A percentile compares a stretch with the other conserved stretches of the same genome.
These are phyloP conservation scores for Trichodelitschia bisporula DNA, from an alignment of 495 filamentous ascomycete genomes.

Conservation along the genomic window DNA sequence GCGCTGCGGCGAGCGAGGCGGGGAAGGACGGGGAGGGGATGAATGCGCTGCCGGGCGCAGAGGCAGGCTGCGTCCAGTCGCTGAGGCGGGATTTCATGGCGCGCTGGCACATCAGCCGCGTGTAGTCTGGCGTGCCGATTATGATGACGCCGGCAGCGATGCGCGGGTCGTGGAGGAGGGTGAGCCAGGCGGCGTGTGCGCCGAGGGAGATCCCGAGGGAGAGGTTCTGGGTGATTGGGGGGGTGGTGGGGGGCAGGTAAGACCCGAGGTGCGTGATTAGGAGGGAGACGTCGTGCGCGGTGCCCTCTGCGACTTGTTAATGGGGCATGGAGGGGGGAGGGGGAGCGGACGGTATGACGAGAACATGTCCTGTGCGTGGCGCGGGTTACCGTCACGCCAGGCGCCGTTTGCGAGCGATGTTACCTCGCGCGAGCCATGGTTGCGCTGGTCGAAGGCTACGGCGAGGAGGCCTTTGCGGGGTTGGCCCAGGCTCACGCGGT, in stretches of 20 bases:
- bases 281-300: slow-evolving; percentile 18
- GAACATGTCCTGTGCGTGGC: slow-evolving; percentile 81
- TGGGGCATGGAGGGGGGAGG: neutral
- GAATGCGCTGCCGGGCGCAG: slow-evolving; percentile 35
- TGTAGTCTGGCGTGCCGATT: slow-evolving; percentile 78
- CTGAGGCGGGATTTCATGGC: slow-evolving; percentile 45
- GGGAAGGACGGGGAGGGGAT: slow-evolving; percentile 59
- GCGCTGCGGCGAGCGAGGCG: slow-evolving; percentile 30
- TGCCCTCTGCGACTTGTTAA: neutral
- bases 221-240: slow-evolving; percentile 39
- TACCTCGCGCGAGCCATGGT: slow-evolving; percentile 56
- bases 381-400: slow-evolving; percentile 58
- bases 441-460: slow-evolving; percentile 68
- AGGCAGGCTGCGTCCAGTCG: slow-evolving; percentile 25
- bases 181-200: slow-evolving; percentile 71
- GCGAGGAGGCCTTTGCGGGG: slow-evolving; percentile 37
- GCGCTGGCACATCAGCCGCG: slow-evolving; percentile 51
- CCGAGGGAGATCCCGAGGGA: slow-evolving; percentile 67
- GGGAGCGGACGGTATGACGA: slow-evolving; percentile 25
- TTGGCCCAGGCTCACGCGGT: slow-evolving; percentile 7
- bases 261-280: slow-evolving; percentile 42
- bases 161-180: slow-evolving; percentile 51
- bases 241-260: slow-evolving; percentile 26
- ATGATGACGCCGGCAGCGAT: slow-evolving; percentile 51
- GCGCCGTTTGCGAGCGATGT: slow-evolving; percentile 33